Base-by-base conservation (phyloP, 1,284 basidiomycete genomes). In the Cryptococcus jaspeensis region DNA sequence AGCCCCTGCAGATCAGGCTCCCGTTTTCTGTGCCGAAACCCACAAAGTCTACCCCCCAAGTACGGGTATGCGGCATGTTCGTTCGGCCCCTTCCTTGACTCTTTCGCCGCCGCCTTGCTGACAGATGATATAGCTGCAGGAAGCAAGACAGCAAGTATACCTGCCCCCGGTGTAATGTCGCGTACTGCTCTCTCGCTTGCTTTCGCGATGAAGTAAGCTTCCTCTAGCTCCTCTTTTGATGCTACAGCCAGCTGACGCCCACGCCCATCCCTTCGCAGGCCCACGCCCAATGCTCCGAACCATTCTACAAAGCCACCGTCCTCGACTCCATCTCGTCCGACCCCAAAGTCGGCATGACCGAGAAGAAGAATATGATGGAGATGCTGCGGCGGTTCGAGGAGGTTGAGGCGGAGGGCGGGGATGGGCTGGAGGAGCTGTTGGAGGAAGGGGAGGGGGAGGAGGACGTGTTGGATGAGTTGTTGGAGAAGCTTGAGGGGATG, bases 261-360 rank as follows among this genome's bases (percentile, higher is more conserved):
- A n/a, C n/a, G n/a, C n/a, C n/a, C n/a, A n/a, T n/a, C n/a, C 8
- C 25, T 41, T 7, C 18, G 8, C 52, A 76, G 76, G 47, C 53
- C 23, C 76, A 78, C 52, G 58, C 65, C 1, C 76, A 78, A 65
- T 78, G 76, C 59, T 76, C 74, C 1, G 76, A 78, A 53, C 71
- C 74, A 46, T 78, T 78, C 60, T 78, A 78, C 63, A 63, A 64
- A 28, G 49, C 67, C 3, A 72, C 74, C 1, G 66, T 78, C 12
- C 52, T 69, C 36, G 63, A 71, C 9, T 55, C 60, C 22, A 75
- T 78, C 35, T 60, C 67, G 5, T 55, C 65, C 0, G 71, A 75
- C 53, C 69, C 71, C 0, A 51, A 60, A 11, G 69, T 66, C 1
- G 70, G 63, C 3, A 13, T 58, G 8, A 71, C 70, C 20, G 74